Percentiles rank a stretch among this genome's conserved stretches.
Conservation (phyloP, 1,139 yeast genomes). For the Pichia sp. region DNA sequence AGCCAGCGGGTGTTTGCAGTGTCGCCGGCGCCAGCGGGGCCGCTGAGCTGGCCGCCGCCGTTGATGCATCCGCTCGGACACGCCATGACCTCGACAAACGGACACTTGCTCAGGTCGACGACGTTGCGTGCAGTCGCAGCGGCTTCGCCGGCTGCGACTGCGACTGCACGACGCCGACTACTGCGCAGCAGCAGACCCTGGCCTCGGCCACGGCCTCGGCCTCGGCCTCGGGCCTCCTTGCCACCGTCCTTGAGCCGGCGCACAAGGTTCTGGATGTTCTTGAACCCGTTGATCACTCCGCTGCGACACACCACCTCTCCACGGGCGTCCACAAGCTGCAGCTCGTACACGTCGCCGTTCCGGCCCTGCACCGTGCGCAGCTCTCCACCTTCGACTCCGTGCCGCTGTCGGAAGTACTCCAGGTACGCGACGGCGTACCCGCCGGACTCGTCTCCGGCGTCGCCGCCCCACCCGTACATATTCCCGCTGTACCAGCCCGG, state of each 20-base stretch:
- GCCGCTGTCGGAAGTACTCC: constrained; percentile 24
- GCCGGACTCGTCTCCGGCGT: constrained; percentile 81
- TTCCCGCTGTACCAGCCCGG: constrained; percentile 52
- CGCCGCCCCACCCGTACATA: constrained; percentile 61
- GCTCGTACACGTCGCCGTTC: constrained; percentile 73
- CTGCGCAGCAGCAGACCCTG: constrained; percentile 30
- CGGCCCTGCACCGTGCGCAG: constrained; percentile 51
- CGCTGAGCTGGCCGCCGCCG: constrained; percentile 88
- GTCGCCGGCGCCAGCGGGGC: constrained; percentile 34
- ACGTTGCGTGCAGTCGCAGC: constrained; percentile 19
- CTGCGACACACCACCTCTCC: constrained; percentile 51
- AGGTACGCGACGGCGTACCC: constrained; percentile 75
- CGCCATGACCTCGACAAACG: constrained; percentile 94
- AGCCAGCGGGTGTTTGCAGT: neutral
- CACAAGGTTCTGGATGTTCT: constrained; percentile 90
- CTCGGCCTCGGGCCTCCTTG: too few species aligned
- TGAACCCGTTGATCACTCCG: constrained; percentile 84
- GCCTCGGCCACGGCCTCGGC: constrained; percentile 2
- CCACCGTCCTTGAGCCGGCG: constrained; percentile 55
- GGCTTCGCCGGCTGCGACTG: constrained; percentile 25
- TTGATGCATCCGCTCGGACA: constrained; percentile 97
- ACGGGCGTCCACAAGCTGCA: constrained; percentile 43
- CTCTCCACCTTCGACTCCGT: neutral
- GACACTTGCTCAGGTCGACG: constrained; percentile 61
- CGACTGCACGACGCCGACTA: neutral